Evolutionary conservation across 192 early-diverging fungal species (phyloP), one percentile per base, ranked within the genome.

Genomic region (Coemansia biformis): DNA sequence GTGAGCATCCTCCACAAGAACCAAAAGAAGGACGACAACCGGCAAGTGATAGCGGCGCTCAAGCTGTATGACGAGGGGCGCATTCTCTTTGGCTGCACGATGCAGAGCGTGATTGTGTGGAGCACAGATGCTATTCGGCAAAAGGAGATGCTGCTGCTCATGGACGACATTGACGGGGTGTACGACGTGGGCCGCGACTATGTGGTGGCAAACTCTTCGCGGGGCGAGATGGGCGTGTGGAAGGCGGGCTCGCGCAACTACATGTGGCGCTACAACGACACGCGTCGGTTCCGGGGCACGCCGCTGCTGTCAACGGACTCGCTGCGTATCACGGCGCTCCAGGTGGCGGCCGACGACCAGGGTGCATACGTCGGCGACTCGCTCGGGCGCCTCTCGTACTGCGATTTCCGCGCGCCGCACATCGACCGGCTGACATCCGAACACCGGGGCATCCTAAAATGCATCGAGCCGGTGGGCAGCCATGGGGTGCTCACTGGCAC

Each of bases 261-360:
- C 30, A 46, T 65, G 29, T 73, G 69, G 69, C 57, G 69, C 23
- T 73, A 55, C 46, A 65, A 61, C 48, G 69, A 65, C 32, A 46
- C 63, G 30, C 69, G 69, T n/a, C 49, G 30, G 38, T 65, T 61
- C 36, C 29, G 42, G 11, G 31, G 17, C 1, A 0, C 16, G 39
- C 17, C 22, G 8, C 1, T 16, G 16, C 18, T 10, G n/a, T 8
- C 21, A 6, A 7, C 17, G 10, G 42, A 31, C 5, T 14, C 8
- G 3, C 29, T 48, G 23, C 17, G 12, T 16, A 57, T 65, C 23
- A 65, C 57, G 9, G 53, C 63, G 4, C 57, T 70, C 7, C 60
- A 51, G 2, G 36, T 70, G 2, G 55, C 59, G 5, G 13, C 40
- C 17, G 28, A 37, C 8, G 66, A 59, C 35, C 26, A 2, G 7